Base-by-base conservation (phyloP, 306 rosid genomes). In the Trichosanthes truncata region DNA sequence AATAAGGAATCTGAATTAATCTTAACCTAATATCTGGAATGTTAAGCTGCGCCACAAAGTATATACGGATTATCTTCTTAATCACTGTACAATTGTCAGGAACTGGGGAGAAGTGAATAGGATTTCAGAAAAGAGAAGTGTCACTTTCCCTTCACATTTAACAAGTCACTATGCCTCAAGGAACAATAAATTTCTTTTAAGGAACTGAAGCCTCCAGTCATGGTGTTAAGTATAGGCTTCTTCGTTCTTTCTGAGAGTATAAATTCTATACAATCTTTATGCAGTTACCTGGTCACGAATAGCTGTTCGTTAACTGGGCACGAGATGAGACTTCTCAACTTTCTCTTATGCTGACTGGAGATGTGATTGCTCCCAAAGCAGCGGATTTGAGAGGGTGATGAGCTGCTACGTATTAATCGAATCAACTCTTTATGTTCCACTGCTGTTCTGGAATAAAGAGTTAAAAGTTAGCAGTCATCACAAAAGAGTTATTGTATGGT, bases 311-410 rank as follows among this genome's bases (percentile, higher is more conserved):
- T 87, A 68, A 88, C 97, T 2, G 99, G 99, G 80, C 91, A 88
- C 66, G 84, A 73, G 79, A 91, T 86, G 86, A 95, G 88, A 80
- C 91, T 86, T 82, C 99, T 87, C 88, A 96, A 77, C 86, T 91
- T 96, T 78, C 99, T 90, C 90, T 91, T 96, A 83, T 96, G 99
- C 81, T 93, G 94, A 88, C 98, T 89, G 67, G 97, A 83, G 84
- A 93, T 87, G 77, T 90, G 92, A 78, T 45, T 88, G 93, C 87
- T 89, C 68, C 92, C 55, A 80, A 88, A 80, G 81, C 90, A 87
- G 43, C 78, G 84, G 79, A 90, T 76, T 75, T 74, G 65, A 80
- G 83, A 78, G 40, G 89, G 87, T 53, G 84, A 82, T 78, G 86
- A 43, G 61, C 86, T 87, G 25, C 78, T 81, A n/a, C 88, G 75